Base-by-base conservation (phyloP, 1,139 yeast species). In the Magnusiomyces magnusii region DNA sequence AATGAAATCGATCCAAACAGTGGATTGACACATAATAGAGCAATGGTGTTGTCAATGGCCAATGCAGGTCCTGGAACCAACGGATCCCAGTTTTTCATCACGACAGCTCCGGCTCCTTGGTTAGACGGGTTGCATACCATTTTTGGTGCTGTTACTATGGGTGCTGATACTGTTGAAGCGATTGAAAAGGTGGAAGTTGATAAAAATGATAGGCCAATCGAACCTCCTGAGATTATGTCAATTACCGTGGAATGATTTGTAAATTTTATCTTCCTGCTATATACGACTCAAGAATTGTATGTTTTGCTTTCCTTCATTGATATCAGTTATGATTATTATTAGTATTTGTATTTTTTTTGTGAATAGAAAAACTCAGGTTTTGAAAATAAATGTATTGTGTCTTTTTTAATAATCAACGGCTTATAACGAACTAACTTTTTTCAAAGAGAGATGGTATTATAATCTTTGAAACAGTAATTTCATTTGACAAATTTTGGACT, bases 1-100 rank as follows among this genome's bases (percentile, higher is more conserved):
- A 82, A 80, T 63, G 84, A 80, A 64, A 73, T 78, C 63, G 69
- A 71, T 55, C 71, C 73, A 0, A 66, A 66, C 19, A 24, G 41
- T n/a, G 23, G 17, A 10, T 65, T 77, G 52, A 67, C 69, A 27
- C 81, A 79, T 63, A 75, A 73, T 58, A 69, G 69, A 58, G 80
- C 82, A 1, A 80, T 74, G 58, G 69, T 73, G 63, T 76, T 80
- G 5, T 76, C 81, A 60, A 80, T 83, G 87, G 87, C 87, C 63
- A 83, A 83, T 66, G 79, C 85, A 49, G 87, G 87, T 49, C 80
- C 73, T 61, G 75, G 80, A 70, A 82, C 86, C 62, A 83, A 83
- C 66, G 86, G 87, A 1, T 80, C 85, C 25, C 87, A 83, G 69
- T 83, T 83, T 68, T 83, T 83, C 72, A 81, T 83, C 65, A 83